These are phyloP conservation scores for Clonostachys chloroleuca DNA, from an alignment of 2,329 filamentous ascomycete genomes.

Conservation along the genomic window DNA sequence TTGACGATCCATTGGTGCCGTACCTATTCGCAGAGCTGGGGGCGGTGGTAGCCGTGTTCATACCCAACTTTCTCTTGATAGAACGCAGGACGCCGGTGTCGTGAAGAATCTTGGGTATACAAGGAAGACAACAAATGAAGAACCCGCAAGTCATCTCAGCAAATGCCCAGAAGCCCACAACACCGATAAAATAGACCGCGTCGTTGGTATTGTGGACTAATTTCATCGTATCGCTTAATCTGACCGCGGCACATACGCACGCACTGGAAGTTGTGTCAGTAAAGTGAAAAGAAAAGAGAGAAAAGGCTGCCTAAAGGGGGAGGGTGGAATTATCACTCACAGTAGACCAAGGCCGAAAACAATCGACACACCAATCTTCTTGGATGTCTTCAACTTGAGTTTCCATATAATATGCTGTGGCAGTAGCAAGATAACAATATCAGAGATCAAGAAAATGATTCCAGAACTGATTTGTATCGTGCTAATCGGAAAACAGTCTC, in stretches of 20 bases:
- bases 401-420: constrained; percentile 22
- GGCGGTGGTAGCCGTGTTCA: neutral
- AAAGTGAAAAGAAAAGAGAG: neutral
- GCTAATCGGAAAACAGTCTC: no score
- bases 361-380: constrained; percentile 20
- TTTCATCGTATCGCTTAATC: constrained; percentile 23
- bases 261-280: constrained; percentile 17
- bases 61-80: neutral
- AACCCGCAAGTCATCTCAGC: constrained; percentile 41
- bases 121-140: constrained; percentile 31
- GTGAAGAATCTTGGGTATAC: constrained; percentile 32
- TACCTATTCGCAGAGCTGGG: no score
- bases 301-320: neutral
- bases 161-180: constrained; percentile 34
- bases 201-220: constrained; percentile 18
- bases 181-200: constrained; percentile 27
- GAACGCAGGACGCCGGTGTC: constrained; percentile 5
- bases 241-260: constrained; percentile 30
- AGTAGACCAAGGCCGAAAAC: constrained; percentile 22
- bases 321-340: constrained; percentile 6
- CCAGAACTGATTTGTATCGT: constrained; percentile 2
- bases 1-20: no score
- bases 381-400: constrained; percentile 19
- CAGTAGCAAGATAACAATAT: constrained; percentile 18
- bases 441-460: constrained; percentile 19